Percentiles rank a stretch among this genome's conserved stretches.
phyloP scores from a whole-genome alignment of 2,329 filamentous ascomycete species.

The Botrytis cinerea region DNA sequence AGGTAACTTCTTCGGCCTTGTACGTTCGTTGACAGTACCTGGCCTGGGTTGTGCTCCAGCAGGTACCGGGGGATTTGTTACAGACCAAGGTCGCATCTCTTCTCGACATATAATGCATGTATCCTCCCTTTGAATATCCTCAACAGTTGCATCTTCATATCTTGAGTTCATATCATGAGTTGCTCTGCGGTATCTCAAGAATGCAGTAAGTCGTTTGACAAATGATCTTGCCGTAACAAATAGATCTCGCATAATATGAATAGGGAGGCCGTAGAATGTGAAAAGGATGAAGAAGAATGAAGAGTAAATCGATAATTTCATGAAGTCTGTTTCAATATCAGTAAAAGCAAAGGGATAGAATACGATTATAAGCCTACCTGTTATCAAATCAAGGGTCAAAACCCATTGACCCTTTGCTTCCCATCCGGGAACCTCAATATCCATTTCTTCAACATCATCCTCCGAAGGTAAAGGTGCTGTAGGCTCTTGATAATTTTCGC shows the following conservation, averaged over 20 bases:
- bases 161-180: slow-evolving; percentile 89
- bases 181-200: slow-evolving; percentile 86
- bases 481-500: slow-evolving; percentile 30
- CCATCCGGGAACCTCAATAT: slow-evolving; percentile 95
- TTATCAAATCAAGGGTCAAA: slow-evolving; percentile 81
- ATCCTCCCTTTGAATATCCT: slow-evolving; percentile 82
- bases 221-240: slow-evolving; percentile 94
- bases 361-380: slow-evolving; percentile 55
- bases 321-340: slow-evolving; percentile 63
- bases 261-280: slow-evolving; percentile 90
- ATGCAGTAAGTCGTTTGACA: slow-evolving; percentile 82
- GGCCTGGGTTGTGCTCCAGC: slow-evolving; percentile 38
- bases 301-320: slow-evolving; percentile 87
- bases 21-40: slow-evolving; percentile 69
- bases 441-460: slow-evolving; percentile 85
- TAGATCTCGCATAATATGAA: slow-evolving; percentile 94
- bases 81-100: slow-evolving; percentile 81
- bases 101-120: slow-evolving; percentile 98
- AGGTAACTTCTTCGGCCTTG: slow-evolving; percentile 90
- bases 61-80: slow-evolving; percentile 50
- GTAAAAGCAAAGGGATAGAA: not conserved
- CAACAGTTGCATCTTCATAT: slow-evolving; percentile 86
- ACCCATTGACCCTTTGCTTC: slow-evolving; percentile 93
- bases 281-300: slow-evolving; percentile 93
- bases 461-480: slow-evolving; percentile 59